A percentile compares a stretch with the other conserved stretches of the same genome.
phyloP scores from a whole-genome alignment of 164 flowering plant species.

The Liriodendron chinense region DNA sequence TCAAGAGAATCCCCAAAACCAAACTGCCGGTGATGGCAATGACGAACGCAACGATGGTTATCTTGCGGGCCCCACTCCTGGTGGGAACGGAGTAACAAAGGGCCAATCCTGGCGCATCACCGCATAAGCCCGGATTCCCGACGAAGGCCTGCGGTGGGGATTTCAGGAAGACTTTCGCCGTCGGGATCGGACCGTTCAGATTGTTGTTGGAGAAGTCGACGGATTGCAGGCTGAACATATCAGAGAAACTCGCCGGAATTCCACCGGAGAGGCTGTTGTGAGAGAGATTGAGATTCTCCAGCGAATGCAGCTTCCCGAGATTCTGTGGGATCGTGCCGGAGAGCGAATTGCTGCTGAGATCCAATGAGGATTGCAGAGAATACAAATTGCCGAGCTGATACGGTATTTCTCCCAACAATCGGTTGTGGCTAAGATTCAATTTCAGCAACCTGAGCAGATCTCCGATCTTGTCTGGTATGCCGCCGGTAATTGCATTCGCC shows the following conservation, averaged over 20 bases:
- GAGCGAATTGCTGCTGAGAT: conserved; percentile 26
- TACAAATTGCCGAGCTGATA: conserved; percentile 22
- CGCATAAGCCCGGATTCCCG: conserved; percentile 28
- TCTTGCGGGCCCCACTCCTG: conserved; percentile 4
- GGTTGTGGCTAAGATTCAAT: conserved; percentile 21
- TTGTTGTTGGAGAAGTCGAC: conserved; percentile 27
- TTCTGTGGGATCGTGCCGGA: conserved; percentile 20
- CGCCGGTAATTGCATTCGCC: conserved; percentile 14
- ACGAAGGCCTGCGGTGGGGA: conserved; percentile 13
- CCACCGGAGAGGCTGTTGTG: conserved; percentile 23
- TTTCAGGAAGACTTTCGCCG: conserved; percentile 5
- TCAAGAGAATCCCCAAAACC: not conserved
- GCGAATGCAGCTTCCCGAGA: conserved; percentile 14
- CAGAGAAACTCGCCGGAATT: conserved; percentile 16
- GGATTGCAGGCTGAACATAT: conserved; percentile 15
- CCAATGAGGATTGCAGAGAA: conserved; percentile 13
- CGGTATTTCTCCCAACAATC: conserved; percentile 25
- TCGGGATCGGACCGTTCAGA: conserved; percentile 29
- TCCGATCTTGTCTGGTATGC: conserved; percentile 25
- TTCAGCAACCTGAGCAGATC: conserved; percentile 11
- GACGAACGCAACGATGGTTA: not conserved
- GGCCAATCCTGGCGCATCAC: conserved; percentile 14
- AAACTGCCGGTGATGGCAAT: not conserved
- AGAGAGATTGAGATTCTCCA: conserved; percentile 25
- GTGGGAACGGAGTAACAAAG: conserved; percentile 5